phyloP scores from a whole-genome alignment of 495 filamentous ascomycete genomes.

The Penicillium coprophilum region DNA sequence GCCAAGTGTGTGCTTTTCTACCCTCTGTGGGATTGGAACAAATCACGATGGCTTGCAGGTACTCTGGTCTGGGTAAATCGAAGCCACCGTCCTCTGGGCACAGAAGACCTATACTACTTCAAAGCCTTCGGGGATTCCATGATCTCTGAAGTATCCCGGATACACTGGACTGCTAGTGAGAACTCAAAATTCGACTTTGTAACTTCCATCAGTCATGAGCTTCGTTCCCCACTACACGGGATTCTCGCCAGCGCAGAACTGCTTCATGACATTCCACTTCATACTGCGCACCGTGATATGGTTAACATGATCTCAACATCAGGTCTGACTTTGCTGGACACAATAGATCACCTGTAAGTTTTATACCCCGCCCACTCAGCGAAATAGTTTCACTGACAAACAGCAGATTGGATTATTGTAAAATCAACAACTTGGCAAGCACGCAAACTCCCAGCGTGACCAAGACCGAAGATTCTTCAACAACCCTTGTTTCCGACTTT shows the following conservation, averaged over 20 bases:
- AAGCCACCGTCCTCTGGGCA: slow-evolving; percentile 38
- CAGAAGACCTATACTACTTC: slow-evolving; percentile 54
- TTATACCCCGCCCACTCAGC: background rate
- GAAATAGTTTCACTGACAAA: background rate
- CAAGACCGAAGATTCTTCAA: background rate
- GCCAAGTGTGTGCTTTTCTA: slow-evolving; percentile 57
- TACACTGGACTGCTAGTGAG: slow-evolving; percentile 49
- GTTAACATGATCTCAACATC: slow-evolving; percentile 64
- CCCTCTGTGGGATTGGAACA: slow-evolving; percentile 61
- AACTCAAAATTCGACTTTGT: slow-evolving; percentile 68
- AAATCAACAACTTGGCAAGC: slow-evolving; percentile 48
- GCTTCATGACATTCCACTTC: slow-evolving; percentile 54
- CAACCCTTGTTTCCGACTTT: slow-evolving; percentile 8
- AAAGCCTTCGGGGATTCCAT: slow-evolving; percentile 60
- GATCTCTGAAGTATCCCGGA: slow-evolving; percentile 58
- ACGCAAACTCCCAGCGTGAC: slow-evolving; percentile 3
- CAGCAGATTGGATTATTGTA: slow-evolving; percentile 54
- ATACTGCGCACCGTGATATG: slow-evolving; percentile 55
- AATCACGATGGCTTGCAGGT: slow-evolving; percentile 62
- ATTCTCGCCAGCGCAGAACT: slow-evolving; percentile 66
- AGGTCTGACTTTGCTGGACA: slow-evolving; percentile 24
- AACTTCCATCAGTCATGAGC: slow-evolving; percentile 70
- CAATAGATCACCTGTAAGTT: slow-evolving; percentile 20
- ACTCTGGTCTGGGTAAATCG: slow-evolving; percentile 56
- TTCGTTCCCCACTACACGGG: slow-evolving; percentile 69